Evolutionary conservation across 495 filamentous ascomycete species (phyloP).

Genomic region (Penicillium parvum): DNA sequence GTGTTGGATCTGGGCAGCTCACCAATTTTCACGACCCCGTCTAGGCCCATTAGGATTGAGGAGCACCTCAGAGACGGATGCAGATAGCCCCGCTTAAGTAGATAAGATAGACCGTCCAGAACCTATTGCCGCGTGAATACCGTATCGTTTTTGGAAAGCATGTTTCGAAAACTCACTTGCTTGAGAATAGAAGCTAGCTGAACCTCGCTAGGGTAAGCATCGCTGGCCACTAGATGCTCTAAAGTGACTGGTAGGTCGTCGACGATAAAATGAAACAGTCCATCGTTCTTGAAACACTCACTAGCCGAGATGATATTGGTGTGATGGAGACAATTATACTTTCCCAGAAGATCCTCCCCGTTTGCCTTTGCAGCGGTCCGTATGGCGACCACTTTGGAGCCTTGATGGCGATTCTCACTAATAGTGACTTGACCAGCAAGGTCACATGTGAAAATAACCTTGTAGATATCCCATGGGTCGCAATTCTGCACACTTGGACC

Average conservation of each 20-base stretch:
- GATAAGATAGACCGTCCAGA: slow-evolving; percentile 5
- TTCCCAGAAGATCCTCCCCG: not conserved
- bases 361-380: slow-evolving; percentile 2
- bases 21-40: slow-evolving; percentile 13
- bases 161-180: slow-evolving; percentile 4
- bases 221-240: slow-evolving; percentile 9
- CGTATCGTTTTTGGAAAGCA: not conserved
- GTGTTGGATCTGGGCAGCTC: not conserved
- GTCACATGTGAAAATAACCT: no score
- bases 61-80: slow-evolving; percentile 3
- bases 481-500: no score
- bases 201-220: slow-evolving; percentile 7
- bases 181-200: slow-evolving; percentile 12
- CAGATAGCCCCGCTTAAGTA: not conserved
- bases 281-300: slow-evolving; percentile 7
- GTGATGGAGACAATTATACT: slow-evolving; percentile 1
- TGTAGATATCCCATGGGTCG: no score
- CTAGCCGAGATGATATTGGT: slow-evolving; percentile 8
- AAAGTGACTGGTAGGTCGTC: slow-evolving; percentile 8
- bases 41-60: slow-evolving; percentile 8
- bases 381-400: slow-evolving; percentile 4
- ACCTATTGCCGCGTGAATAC: slow-evolving; percentile 2
- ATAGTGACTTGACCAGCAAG: no score
- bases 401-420: slow-evolving; percentile 3
- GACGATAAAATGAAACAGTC: slow-evolving; percentile 1